Evolutionary conservation across 768 basidiomycete genomes (phyloP).

Genomic region (Rhodosporidiobolus sp.): DNA sequence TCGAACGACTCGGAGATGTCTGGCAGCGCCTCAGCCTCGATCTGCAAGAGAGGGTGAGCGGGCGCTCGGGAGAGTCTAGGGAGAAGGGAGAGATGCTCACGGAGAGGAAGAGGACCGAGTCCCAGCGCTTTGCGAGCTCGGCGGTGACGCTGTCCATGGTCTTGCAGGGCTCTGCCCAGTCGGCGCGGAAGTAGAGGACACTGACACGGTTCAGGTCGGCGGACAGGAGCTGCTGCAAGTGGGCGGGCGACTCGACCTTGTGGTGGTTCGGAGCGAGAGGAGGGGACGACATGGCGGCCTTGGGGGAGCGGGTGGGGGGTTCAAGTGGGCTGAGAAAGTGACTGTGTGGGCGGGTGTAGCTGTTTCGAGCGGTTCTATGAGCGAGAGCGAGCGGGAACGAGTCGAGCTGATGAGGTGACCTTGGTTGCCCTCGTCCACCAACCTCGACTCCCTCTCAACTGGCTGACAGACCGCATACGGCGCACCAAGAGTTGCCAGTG

Average conservation of each 20-base stretch:
- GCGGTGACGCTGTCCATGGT: conserved; percentile 77
- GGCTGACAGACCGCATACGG: no score
- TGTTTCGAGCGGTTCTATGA: no score
- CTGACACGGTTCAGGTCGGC: conserved; percentile 75
- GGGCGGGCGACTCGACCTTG: conserved; percentile 60
- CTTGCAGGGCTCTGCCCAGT: conserved; percentile 85
- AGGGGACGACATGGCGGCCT: background rate
- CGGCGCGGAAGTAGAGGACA: conserved; percentile 89
- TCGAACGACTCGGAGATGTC: conserved; percentile 92
- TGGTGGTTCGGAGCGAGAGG: conserved; percentile 16
- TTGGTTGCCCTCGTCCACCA: no score
- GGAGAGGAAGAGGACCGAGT: conserved; percentile 67
- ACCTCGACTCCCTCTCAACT: no score
- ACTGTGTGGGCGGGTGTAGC: background rate
- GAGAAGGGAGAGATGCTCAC: conserved; percentile 50
- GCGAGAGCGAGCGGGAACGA: no score
- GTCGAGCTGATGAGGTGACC: no score
- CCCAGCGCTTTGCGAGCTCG: conserved; percentile 71
- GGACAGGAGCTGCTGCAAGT: conserved; percentile 72
- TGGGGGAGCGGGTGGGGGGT: background rate
- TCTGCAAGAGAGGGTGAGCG: conserved; percentile 51
- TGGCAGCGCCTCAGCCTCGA: conserved; percentile 73
- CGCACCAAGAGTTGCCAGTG: no score
- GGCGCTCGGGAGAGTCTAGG: background rate
- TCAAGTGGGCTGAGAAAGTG: no score